phyloP scores from a whole-genome alignment of 768 basidiomycete species.

The Kwoniella heveanensis region DNA sequence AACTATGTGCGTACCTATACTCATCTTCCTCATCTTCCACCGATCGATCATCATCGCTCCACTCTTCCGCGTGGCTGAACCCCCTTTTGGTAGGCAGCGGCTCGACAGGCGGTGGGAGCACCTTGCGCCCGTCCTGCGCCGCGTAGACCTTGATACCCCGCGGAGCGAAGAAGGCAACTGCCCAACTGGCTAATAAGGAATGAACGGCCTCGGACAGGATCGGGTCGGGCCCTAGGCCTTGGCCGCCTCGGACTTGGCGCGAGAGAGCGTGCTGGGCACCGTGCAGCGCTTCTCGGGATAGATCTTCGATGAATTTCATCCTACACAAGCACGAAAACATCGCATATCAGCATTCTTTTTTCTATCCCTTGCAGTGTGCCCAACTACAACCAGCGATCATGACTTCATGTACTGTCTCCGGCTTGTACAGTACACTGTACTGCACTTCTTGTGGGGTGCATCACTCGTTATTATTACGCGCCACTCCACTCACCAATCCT shows the following conservation, averaged over 20 bases:
- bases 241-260: constrained; percentile 9
- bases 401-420: too few relatives aligned
- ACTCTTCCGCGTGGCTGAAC: constrained; percentile 33
- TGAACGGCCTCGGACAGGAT: constrained; percentile 41
- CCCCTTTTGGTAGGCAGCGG: constrained; percentile 23
- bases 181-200: constrained; percentile 44
- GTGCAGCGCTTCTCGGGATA: constrained; percentile 37
- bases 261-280: constrained; percentile 25
- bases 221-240: constrained; percentile 37
- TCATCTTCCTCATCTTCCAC: constrained; percentile 32
- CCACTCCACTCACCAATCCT: constrained; percentile 46
- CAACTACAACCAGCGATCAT: too few relatives aligned
- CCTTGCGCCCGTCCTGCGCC: constrained; percentile 30
- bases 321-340: constrained; percentile 14
- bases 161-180: constrained; percentile 48
- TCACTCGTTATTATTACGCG: too few relatives aligned
- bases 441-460: too few relatives aligned
- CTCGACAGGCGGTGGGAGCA: constrained; percentile 42
- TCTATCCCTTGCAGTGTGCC: too few relatives aligned
- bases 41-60: constrained; percentile 31
- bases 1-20: background rate
- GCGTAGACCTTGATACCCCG: constrained; percentile 48
- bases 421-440: too few relatives aligned
- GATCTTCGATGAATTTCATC: constrained; percentile 43
- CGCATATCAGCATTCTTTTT: too few relatives aligned